Base-by-base conservation (phyloP, 495 filamentous ascomycete genomes). In the Hyaloscypha bicolor region DNA sequence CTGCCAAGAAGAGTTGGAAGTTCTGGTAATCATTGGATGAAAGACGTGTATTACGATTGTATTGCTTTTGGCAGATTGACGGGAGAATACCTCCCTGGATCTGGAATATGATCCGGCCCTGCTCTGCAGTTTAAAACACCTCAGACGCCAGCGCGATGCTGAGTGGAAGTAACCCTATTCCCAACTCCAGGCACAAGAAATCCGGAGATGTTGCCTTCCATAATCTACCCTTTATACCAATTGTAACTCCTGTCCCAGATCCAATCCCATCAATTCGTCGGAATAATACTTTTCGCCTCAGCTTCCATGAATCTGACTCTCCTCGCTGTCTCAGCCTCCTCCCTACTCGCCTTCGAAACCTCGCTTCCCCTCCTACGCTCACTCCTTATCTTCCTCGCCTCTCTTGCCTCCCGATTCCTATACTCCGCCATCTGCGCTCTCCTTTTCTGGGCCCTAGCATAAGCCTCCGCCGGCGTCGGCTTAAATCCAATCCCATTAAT, bases 401-500 rank as follows among this genome's bases (percentile, higher is more conserved):
- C 94, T 59, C 87, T 82, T 66, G 91, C 90, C 76, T 97, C 93
- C 3, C 94, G 83, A 63, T 83, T 88, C 73, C 85, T 88, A 83
- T 94, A 98, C 58, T 96, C 92, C 58, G 86, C 84, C 55, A 98
- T 82, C 77, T 98, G 94, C 77, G 90, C 88, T 72, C 87, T 85
- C 66, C 94, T 83, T 75, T 87, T 90, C 75, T 93, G 86, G 8
- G 86, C 82, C 63, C 94, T 82, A 31, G 87, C 87, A 76, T 91
- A 89, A 1, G 93, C 94, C 35, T 93, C 87, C 37, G 91, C 90
- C 21, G 93, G 84, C 9, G 93, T 97, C 0, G 94, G 94, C 69
- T 87, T 90, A 77, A 96, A 97, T 2, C 94, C 94, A 72, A 98
- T 90, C 16, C 94, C 94, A 76, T 96, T 92, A 69, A 93, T 91